phyloP scores from a whole-genome alignment of 192 early-diverging fungal species.

The Paraglomus brasilianum region DNA sequence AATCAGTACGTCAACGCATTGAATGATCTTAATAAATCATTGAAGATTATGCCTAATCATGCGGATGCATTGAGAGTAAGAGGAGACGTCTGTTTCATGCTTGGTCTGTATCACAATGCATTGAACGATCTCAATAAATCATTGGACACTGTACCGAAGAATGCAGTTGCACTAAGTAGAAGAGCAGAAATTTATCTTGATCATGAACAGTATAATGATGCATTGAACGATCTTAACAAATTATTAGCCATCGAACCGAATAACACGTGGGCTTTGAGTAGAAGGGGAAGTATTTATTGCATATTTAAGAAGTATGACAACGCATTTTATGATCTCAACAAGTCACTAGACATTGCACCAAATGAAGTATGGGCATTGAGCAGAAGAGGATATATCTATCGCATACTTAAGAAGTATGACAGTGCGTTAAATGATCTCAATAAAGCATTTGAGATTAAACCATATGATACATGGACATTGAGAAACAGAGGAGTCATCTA shows the following conservation, averaged over 20 bases:
- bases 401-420: too few relatives aligned
- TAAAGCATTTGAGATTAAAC: too few relatives aligned
- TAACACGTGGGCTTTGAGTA: not conserved
- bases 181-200: not conserved
- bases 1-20: not conserved
- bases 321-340: too few relatives aligned
- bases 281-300: too few relatives aligned
- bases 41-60: not conserved
- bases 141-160: not conserved
- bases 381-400: too few relatives aligned
- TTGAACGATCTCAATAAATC: not conserved
- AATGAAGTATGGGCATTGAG: too few relatives aligned
- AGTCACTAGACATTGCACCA: too few relatives aligned
- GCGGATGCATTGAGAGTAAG: not conserved
- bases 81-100: not conserved
- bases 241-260: not conserved
- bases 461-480: too few relatives aligned
- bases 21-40: conserved; percentile 1
- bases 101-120: conserved; percentile 1
- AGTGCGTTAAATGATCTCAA: too few relatives aligned
- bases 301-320: too few relatives aligned
- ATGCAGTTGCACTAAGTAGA: not conserved
- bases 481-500: too few relatives aligned
- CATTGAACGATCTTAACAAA: not conserved
- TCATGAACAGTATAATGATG: not conserved